Base-by-base conservation (phyloP, 1,284 basidiomycete genomes). In the Ceratobasidium sp. region DNA sequence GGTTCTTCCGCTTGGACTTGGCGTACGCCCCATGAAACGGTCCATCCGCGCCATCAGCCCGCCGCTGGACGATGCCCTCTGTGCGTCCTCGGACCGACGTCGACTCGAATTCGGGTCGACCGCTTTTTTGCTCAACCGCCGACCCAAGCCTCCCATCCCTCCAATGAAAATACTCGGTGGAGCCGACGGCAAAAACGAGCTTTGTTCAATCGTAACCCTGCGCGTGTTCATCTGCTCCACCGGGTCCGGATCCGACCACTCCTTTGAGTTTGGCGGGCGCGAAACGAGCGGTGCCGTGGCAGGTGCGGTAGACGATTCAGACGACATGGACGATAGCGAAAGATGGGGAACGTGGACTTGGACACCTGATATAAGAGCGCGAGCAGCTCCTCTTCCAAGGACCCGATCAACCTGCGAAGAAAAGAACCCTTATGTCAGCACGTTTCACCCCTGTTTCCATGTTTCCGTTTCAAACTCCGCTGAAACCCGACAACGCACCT, bases 371-470 rank as follows among this genome's bases (percentile, higher is more conserved):
- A 71, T 59, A 50, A 71, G 35, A 13, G 55, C 55, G 44, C 44
- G 55, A 41, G 64, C 43, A 23, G 55, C 55, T 32, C 55, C 55
- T 16, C 26, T 59, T 28, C 67, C 67, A 21, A 71, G 67, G 11
- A 71, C 57, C 67, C 67, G 67, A 71, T 58, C 67, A 28, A 59
- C 67, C 67, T 71, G 41, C 8, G 14, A n/a, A 32, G 23, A 54
- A 3, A 59, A 26, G 5, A n/a, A 16, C 43, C 26, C 30, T 59
- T 47, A 59, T 35, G 55, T 71, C 55, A 59, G 44, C 46, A 46
- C 21, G 49, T 50, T 50, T 50, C 49, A 50, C 9, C 49, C n/a
- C 11, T 4, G 35, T 38, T 38, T 11, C 49, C n/a, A 50, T 26
- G 35, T 38, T 23, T 43, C 58, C 35, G 44, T 8, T 43, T 43